Base-by-base conservation (phyloP, 140 eudicot species). In the Anethum foeniculum region DNA sequence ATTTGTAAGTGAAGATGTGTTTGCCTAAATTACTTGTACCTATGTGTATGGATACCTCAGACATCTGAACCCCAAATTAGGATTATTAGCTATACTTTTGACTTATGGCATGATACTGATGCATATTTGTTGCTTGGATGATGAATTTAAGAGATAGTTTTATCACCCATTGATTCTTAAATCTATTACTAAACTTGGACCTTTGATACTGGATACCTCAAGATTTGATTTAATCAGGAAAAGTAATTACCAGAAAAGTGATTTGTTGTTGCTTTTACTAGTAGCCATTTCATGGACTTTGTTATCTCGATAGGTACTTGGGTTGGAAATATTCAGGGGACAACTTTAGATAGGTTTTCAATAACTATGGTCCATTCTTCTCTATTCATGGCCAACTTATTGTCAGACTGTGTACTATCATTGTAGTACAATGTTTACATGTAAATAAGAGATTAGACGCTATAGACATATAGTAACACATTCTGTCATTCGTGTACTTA, bases 1-100 rank as follows among this genome's bases (percentile, higher is more conserved):
- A 67, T 82, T 90, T 83, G 49, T 92, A 52, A 76, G 82, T 16
- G 97, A 92, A 87, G 98, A 94, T 80, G 86, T 87, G 41, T 94
- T 92, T 87, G 98, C 92, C 74, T 94, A 83, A 86, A 77, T 65
- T 81, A 34, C 46, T 75, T n/a, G 38, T 23, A 65, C 76, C 7
- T 39, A 58, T 6, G 30, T 62, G 47, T 43, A 73, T 23, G 16
- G 10, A 73, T 43, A 43, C 76, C 46, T 28, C 76, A 19, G 27
- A 71, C 7, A 21, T 19, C 16, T 72, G 14, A 39, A 39, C 28
- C 19, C 54, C 6, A 38, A 23, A 43, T 23, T 21, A 23, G 56
- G 19, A 23, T 73, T 12, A 23, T 23, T 10, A 43, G 48, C 51
- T n/a, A 41, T 13, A 73, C 27, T 21, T 21, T 9, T 23, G 38